Evolutionary conservation across 2,329 filamentous ascomycete species (phyloP).

Genomic region (Pseudocercospora vitis): DNA sequence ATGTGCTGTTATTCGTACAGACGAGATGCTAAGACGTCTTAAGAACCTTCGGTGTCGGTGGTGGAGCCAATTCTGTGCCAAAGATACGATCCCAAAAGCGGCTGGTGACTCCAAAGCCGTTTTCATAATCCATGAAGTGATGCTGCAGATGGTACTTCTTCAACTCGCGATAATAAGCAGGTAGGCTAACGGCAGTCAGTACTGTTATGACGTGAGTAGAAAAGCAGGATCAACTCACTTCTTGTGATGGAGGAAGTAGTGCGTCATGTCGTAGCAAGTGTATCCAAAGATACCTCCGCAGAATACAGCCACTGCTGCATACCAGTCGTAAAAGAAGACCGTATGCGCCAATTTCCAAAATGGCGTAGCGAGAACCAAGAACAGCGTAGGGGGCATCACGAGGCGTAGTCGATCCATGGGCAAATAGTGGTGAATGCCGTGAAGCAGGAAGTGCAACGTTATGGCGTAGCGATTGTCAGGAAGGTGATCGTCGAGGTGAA

Average conservation of each 20-base stretch:
- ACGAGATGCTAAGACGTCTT: slow-evolving; percentile 40
- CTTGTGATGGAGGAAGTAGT: slow-evolving; percentile 97
- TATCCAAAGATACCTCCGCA: slow-evolving; percentile 94
- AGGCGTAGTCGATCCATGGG: slow-evolving; percentile 98
- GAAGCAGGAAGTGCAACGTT: slow-evolving; percentile 86
- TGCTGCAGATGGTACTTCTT: slow-evolving; percentile 98
- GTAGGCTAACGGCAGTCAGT: slow-evolving; percentile 56
- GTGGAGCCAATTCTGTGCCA: slow-evolving; percentile 73
- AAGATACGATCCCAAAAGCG: slow-evolving; percentile 94
- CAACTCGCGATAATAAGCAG: slow-evolving; percentile 81
- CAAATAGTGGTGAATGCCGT: slow-evolving; percentile 95
- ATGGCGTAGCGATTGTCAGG: slow-evolving; percentile 88
- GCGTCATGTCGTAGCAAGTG: slow-evolving; percentile 92
- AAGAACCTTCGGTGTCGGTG: slow-evolving; percentile 48
- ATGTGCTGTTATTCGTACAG: slow-evolving; percentile 4
- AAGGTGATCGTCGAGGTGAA: slow-evolving; percentile 90
- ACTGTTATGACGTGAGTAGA: no score
- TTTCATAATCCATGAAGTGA: slow-evolving; percentile 97
- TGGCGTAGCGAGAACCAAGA: slow-evolving; percentile 76
- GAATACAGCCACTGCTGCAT: slow-evolving; percentile 73
- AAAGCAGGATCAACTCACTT: no score
- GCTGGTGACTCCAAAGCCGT: slow-evolving; percentile 95
- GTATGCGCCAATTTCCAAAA: slow-evolving; percentile 90
- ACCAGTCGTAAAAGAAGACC: slow-evolving; percentile 83
- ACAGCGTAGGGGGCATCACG: slow-evolving; percentile 93